Base-by-base conservation (phyloP, 176 grass and related monocot species). In the Zizania latifolia region DNA sequence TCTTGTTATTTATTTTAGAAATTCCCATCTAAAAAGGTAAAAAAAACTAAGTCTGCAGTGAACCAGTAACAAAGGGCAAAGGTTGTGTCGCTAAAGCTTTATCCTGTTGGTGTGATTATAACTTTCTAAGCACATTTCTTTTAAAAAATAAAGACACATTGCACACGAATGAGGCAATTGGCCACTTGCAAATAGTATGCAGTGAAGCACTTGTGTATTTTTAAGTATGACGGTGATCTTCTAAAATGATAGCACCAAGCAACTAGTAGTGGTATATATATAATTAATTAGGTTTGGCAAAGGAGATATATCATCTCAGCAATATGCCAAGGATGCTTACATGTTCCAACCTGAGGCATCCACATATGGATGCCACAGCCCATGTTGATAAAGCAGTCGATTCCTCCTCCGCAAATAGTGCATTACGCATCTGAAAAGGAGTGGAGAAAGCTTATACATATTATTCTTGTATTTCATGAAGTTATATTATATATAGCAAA, bases 401-500 rank as follows among this genome's bases (percentile, higher is more conserved):
- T 90, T 99, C 96, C 89, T 99, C 96, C 81, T 99, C 96, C 3
- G 84, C 75, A 71, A 90, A 89, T 56, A 99, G 82, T 56, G 96
- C 87, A 89, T 88, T 90, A 19, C 74, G 89, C 76, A 92, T 80
- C 96, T 99, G 74, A 72, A 88, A 74, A 78, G 29, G 55, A 68
- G 74, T 31, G 22, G 63, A 55, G 29, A 70, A n/a, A 21, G 15
- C 29, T 69, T 65, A 39, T 33, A 19, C 32, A 76, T 72, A 80
- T 23, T 58, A 66, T 72, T 78, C 27, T 2, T 76, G 57, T 14
- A 78, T 71, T 82, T 83, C 23, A 62, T 43, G 24, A 63, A 14
- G 1, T 15, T 63, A 62, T 13, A 72, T 15, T 63, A 62, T 13
- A 72, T 22, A 58, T 40, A 71, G 34, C 19, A 75, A 40, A 45